Evolutionary conservation across 768 basidiomycete genomes (phyloP).

Genomic region (Rubroboletus satanas): DNA sequence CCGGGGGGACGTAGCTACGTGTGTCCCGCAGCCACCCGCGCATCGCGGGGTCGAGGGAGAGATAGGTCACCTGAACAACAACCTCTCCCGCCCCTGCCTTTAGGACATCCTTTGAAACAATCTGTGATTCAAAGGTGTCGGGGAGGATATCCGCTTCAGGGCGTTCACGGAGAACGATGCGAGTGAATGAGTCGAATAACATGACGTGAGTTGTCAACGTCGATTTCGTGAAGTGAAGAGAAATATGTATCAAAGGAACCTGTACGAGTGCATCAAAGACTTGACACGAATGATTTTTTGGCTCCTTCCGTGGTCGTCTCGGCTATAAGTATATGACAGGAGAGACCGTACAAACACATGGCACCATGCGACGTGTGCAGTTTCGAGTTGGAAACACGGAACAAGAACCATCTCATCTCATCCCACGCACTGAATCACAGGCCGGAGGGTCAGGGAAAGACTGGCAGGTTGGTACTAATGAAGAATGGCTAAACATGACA

Average conservation of each 20-base stretch:
- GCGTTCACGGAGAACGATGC: slow-evolving; percentile 72
- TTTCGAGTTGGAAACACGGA: too few species aligned
- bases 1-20: slow-evolving; percentile 53
- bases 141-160: slow-evolving; percentile 66
- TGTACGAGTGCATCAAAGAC: not conserved
- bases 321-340: too few species aligned
- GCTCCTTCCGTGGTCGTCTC: too few species aligned
- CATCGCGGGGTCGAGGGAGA: slow-evolving; percentile 88
- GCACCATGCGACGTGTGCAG: too few species aligned
- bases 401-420: too few species aligned
- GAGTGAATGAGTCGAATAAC: slow-evolving; percentile 44
- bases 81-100: slow-evolving; percentile 37
- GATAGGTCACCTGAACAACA: slow-evolving; percentile 74
- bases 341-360: too few species aligned
- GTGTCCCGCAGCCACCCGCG: slow-evolving; percentile 73
- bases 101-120: slow-evolving; percentile 46
- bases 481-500: not conserved
- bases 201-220: slow-evolving; percentile 5
- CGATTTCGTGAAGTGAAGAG: not conserved
- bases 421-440: not conserved
- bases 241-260: not conserved
- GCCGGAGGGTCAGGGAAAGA: not conserved
- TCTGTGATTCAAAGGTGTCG: slow-evolving; percentile 67
- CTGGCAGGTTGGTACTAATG: not conserved
- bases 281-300: not conserved